phyloP scores from a whole-genome alignment of 768 basidiomycete genomes.

The Candolleomyces eurysporus region DNA sequence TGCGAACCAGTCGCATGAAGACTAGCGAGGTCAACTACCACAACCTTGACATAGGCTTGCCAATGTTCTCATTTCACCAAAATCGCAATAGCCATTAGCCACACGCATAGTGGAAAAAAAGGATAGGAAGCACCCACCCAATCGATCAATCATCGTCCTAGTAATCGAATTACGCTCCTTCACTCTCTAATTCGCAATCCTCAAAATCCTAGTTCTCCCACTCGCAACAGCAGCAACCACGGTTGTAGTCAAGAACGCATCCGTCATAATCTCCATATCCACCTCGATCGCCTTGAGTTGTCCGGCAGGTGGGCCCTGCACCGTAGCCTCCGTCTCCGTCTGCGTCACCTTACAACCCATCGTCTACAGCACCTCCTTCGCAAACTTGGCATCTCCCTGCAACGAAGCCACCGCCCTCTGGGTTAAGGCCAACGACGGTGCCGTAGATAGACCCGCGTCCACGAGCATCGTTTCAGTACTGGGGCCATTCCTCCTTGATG shows the following conservation, averaged over 20 bases:
- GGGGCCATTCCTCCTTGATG: conserved; percentile 97
- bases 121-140: conserved; percentile 54
- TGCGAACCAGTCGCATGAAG: conserved; percentile 39
- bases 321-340: conserved; percentile 86
- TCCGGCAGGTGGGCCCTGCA: conserved; percentile 83
- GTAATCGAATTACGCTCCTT: conserved; percentile 99
- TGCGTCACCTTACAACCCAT: conserved; percentile 95
- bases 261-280: conserved; percentile 99
- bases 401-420: conserved; percentile 90
- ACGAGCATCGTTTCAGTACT: no score
- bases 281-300: conserved; percentile 79
- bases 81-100: conserved; percentile 1
- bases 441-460: conserved; percentile 71
- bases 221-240: conserved; percentile 80
- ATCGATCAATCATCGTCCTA: conserved; percentile 92
- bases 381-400: conserved; percentile 97
- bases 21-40: conserved; percentile 74
- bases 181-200: conserved; percentile 97
- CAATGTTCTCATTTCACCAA: conserved; percentile 91
- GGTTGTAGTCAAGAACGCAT: conserved; percentile 95
- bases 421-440: conserved; percentile 88
- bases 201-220: conserved; percentile 78
- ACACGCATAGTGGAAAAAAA: neutral
- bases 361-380: conserved; percentile 85
- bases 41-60: conserved; percentile 71